These are phyloP conservation scores for Zopfia rhizophila DNA, from an alignment of 2,329 filamentous ascomycete genomes.

Conservation along the genomic window DNA sequence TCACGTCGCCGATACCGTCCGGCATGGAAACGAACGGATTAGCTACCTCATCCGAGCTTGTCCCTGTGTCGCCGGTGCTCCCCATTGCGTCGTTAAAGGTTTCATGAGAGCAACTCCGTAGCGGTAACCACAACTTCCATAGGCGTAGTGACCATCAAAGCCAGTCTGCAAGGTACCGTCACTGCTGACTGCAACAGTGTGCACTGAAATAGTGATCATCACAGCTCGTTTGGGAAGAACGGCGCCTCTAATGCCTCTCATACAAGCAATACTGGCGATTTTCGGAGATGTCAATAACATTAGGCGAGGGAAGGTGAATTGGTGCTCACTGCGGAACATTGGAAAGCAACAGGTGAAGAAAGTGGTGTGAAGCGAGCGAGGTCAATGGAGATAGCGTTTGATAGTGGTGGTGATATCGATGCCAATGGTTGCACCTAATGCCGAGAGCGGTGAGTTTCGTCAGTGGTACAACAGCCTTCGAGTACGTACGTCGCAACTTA, in stretches of 20 bases:
- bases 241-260: constrained; percentile 18
- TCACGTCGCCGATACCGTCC: constrained; percentile 25
- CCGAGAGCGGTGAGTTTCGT: constrained; percentile 33
- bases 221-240: not conserved
- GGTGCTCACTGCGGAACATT: constrained; percentile 18
- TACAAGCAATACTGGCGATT: not conserved
- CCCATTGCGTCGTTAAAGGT: constrained; percentile 2
- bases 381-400: constrained; percentile 6
- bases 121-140: constrained; percentile 7
- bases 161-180: constrained; percentile 21
- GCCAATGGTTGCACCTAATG: constrained; percentile 23
- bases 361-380: too few species aligned
- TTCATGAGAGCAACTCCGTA: constrained; percentile 10
- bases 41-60: constrained; percentile 14
- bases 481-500: constrained; percentile 29
- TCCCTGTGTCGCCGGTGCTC: not conserved
- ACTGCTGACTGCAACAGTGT: constrained; percentile 28
- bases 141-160: constrained; percentile 1
- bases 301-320: constrained; percentile 4
- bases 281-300: constrained; percentile 1
- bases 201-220: constrained; percentile 7
- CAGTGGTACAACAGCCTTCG: constrained; percentile 27
- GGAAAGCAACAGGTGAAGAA: constrained; percentile 16
- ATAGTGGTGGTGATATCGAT: constrained; percentile 6
- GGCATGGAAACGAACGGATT: constrained; percentile 37